Base-by-base conservation (phyloP, 176 grass and related monocot genomes). In the Ampelocalamus luodianensis region DNA sequence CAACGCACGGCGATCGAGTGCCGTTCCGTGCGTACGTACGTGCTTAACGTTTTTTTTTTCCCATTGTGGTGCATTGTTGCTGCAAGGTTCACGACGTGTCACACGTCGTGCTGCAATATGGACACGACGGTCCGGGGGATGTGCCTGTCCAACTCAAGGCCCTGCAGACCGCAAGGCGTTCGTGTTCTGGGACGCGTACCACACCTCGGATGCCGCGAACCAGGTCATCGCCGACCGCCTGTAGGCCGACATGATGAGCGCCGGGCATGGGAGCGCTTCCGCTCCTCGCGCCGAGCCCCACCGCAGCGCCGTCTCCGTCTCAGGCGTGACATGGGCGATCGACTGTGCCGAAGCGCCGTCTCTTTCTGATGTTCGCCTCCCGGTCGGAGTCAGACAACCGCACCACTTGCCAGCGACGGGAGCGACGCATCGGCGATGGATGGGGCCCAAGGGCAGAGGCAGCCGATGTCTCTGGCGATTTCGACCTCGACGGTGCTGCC, bases 161-260 rank as follows among this genome's bases (percentile, higher is more conserved):
- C 91, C 55, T 99, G 93, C 85, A 6, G 79, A 96, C 86, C 96
- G 96, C 68, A 86, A 86, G 58, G 86, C 87, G 4, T 99, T 89
- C 55, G 96, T 99, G 72, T 99, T 99, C 87, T 96, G 96, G 96
- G 96, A 96, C 49, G 96, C 93, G 27, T 99, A 99, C 53, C 96
- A 99, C 88, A 95, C 96, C 44, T 92, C 96, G 0, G 0, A 93
- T 96, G n/a, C 96, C 18, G 93, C 96, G 10, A 99, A 96, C 71
- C 59, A n/a, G 88, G 80, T 92, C 63, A 98, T 98, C 79, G 93
- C 93, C 50, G 88, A 94, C 51, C 71, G 53, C 36, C 86, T 99
- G 68, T 99, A 92, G 76, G 62, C 1, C 1, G 84, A 79, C 85
- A 87, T 93, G 40, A 58, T 62, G 48, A 62, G 37, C 49, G 64